Evolutionary conservation across 306 rosid genomes (phyloP), one percentile per base, ranked within the genome.

Genomic region (Hylodesmum podocarpum): DNA sequence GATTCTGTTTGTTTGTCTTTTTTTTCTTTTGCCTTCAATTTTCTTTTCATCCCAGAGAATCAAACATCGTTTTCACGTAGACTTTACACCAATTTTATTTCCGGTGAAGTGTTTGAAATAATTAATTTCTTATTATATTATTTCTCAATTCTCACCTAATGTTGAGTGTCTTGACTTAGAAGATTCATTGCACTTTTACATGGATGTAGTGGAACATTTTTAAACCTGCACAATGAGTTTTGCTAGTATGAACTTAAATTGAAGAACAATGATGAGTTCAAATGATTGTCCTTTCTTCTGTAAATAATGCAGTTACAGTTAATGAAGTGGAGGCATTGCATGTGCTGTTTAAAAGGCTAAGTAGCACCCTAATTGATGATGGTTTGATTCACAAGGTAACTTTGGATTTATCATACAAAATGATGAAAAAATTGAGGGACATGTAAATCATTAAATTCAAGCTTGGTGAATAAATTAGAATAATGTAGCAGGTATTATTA

Each of bases 341-440:
- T 66, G 98, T 82, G 66, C 85, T 91, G 49, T 94, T 86, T 77
- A 88, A 88, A 86, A 84, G 84, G 89, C 47, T 94, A 81, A 89
- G 98, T 78, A 78, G 96, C 86, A 82, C 89, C 13, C 81, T 91
- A 2, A 83, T 89, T 58, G 94, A 94, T 34, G 98, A 94, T 66
- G 97, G 89, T 3, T 84, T 54, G 34, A 94, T 94, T 83, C 98
- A 94, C 85, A 91, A 94, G 98, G 98, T 94, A 83, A 53, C 27
- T 40, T 39, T 33, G 36, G 22, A 47, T 47, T 53, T 53, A 22
- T 53, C 29, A 22, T 19, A 22, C 5, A 53, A 22, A 22, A 15
- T 8, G 31, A 53, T 53, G 3, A 3, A 11, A 9, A 10, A 9
- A n/a, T 15, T 4, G 21, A 53, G 61, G 61, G 6, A 49, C 9